A percentile compares a stretch with the other conserved stretches of the same genome.
Conservation (phyloP, 352 stramenopile genomes). For the Pythium folliculosum region DNA sequence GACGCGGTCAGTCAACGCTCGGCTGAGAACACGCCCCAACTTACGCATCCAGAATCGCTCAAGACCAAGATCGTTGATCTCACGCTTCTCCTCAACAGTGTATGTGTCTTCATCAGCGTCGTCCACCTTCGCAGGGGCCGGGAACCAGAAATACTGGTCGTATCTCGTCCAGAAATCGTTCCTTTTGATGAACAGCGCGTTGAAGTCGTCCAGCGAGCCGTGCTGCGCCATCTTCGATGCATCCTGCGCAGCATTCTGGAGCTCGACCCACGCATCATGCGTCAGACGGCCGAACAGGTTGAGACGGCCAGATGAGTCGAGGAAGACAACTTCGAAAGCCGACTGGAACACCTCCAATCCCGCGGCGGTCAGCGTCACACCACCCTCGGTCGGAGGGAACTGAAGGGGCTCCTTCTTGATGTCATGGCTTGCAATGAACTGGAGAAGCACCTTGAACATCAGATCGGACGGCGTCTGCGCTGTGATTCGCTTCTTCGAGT, state of each 20-base stretch:
- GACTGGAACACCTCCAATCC: conserved; percentile 67
- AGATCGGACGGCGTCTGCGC: conserved; percentile 73
- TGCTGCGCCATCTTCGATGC: conserved; percentile 63
- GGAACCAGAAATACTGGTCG: conserved; percentile 88
- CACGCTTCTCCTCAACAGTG: conserved; percentile 62
- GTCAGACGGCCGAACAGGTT: conserved; percentile 79
- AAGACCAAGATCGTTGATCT: conserved; percentile 74
- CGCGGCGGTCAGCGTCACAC: conserved; percentile 63
- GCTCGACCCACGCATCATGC: conserved; percentile 63
- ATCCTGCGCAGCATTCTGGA: conserved; percentile 65
- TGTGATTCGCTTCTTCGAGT: conserved; percentile 69
- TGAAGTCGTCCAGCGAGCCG: conserved; percentile 73
- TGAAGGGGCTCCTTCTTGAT: conserved; percentile 65
- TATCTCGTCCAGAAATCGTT: conserved; percentile 83
- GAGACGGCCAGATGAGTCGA: conserved; percentile 72
- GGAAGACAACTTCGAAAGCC: conserved; percentile 73
- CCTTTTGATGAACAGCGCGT: conserved; percentile 81
- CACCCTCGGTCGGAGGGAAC: conserved; percentile 57
- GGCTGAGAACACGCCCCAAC: conserved; percentile 45
- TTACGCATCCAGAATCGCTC: conserved; percentile 74
- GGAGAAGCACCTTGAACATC: conserved; percentile 86
- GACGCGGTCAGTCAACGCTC: conserved; percentile 71
- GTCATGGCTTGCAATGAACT: conserved; percentile 76
- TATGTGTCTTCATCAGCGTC: conserved; percentile 62
- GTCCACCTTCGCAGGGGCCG: conserved; percentile 49